These are phyloP conservation scores for Camellia oleifera DNA, from an alignment of 179 eudicot genomes.

Conservation along the genomic window DNA sequence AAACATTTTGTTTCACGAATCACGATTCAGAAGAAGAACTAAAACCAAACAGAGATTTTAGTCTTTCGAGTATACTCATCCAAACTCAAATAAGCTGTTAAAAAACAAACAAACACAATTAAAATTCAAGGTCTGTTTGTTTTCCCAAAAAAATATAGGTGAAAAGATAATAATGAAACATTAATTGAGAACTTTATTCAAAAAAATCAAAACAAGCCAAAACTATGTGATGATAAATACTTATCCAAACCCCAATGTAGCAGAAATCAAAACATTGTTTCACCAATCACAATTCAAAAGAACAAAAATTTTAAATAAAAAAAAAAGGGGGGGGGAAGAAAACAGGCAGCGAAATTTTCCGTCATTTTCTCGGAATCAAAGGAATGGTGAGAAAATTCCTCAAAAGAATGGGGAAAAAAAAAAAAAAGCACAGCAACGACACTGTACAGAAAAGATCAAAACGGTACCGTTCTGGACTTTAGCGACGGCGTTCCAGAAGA, in stretches of 20 bases:
- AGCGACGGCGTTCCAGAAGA: constrained; percentile 60
- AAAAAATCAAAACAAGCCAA: background rate
- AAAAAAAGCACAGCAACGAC: background rate
- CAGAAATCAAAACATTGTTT: no score
- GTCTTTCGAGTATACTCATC: no score
- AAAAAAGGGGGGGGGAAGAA: no score
- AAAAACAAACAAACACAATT: background rate
- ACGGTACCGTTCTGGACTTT: constrained; percentile 74
- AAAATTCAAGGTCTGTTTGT: background rate
- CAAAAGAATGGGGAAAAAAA: background rate
- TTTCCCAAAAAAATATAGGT: background rate
- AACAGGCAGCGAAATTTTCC: background rate
- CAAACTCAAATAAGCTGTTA: background rate
- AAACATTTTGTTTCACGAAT: no score
- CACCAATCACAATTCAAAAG: no score
- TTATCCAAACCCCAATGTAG: no score
- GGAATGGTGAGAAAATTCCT: background rate
- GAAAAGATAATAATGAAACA: background rate
- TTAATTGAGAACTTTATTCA: background rate
- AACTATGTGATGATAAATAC: no score
- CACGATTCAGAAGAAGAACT: no score
- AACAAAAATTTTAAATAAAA: no score
- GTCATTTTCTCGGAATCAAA: constrained; percentile 3
- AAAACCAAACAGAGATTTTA: no score
- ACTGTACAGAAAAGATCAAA: constrained; percentile 4